phyloP scores from a whole-genome alignment of 1,284 basidiomycete species.

The Polyporus tsugae region DNA sequence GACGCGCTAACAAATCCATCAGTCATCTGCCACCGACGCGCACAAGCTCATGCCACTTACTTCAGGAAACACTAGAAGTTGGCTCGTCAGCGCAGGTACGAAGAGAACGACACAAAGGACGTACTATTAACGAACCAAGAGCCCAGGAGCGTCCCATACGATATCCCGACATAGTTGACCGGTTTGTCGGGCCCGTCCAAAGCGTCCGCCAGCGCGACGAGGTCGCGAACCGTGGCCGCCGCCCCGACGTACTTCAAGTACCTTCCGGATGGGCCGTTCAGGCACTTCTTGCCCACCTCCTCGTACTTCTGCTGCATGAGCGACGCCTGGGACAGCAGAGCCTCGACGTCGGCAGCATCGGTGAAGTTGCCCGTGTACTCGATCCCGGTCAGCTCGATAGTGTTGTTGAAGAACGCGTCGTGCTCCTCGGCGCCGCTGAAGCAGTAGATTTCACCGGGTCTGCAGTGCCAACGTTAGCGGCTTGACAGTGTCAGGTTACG shows the following conservation, averaged over 20 bases:
- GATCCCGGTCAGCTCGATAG: conserved; percentile 23
- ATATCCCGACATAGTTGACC: conserved; percentile 28
- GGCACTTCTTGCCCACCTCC: conserved; percentile 21
- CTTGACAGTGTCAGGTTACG: neutral
- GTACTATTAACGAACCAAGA: conserved; percentile 32
- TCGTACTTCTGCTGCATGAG: conserved; percentile 26
- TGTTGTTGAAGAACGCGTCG: conserved; percentile 22
- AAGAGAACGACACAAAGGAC: neutral
- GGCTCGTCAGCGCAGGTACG: neutral
- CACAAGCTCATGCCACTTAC: neutral
- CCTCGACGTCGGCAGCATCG: conserved; percentile 10
- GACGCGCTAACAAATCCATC: conserved; percentile 20
- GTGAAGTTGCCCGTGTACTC: conserved; percentile 26
- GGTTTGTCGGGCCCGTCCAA: conserved; percentile 25
- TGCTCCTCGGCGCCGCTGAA: conserved; percentile 20
- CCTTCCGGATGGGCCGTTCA: conserved; percentile 10
- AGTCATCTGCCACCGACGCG: neutral
- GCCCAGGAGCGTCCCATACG: conserved; percentile 29
- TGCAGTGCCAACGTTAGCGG: conserved; percentile 1
- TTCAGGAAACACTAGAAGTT: conserved; percentile 25
- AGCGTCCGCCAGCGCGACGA: conserved; percentile 30
- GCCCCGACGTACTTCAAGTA: conserved; percentile 30
- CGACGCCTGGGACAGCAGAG: conserved; percentile 14
- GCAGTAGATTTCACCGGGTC: conserved; percentile 26
- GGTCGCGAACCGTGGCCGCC: conserved; percentile 30